A percentile compares a stretch with the other conserved stretches of the same genome.
These are phyloP conservation scores for Rhodotorula glutinis DNA, from an alignment of 1,284 basidiomycete genomes.

Conservation along the genomic window DNA sequence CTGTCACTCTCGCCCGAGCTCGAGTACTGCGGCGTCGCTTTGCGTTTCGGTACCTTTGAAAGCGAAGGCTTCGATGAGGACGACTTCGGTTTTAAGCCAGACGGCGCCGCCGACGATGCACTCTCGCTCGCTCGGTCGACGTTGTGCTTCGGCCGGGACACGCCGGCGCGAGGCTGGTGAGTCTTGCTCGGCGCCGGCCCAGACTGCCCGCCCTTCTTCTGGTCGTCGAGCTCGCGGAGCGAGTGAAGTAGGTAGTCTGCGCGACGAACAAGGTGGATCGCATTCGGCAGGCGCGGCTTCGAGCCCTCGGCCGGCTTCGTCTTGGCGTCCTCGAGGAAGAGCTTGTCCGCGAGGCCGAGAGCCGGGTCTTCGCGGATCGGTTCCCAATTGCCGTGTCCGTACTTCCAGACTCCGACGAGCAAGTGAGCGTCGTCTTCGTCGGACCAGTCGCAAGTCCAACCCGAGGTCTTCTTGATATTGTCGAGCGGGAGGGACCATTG, in stretches of 20 bases:
- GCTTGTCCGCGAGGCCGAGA: conserved; percentile 82
- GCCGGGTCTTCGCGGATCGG: conserved; percentile 82
- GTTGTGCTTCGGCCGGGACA: conserved; percentile 19
- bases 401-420: conserved; percentile 84
- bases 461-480: conserved; percentile 85
- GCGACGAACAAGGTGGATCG: conserved; percentile 93
- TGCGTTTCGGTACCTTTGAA: conserved; percentile 34
- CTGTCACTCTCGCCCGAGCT: conserved; percentile 19
- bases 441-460: conserved; percentile 94
- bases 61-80: background rate
- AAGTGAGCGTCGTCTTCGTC: conserved; percentile 89
- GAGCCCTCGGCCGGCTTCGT: conserved; percentile 65
- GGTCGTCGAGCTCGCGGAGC: conserved; percentile 58
- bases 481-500: conserved; percentile 85
- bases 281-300: conserved; percentile 77
- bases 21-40: conserved; percentile 43
- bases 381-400: conserved; percentile 98
- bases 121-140: conserved; percentile 6
- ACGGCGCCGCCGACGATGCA: conserved; percentile 4
- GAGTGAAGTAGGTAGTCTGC: conserved; percentile 90
- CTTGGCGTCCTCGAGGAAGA: conserved; percentile 96
- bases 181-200: conserved; percentile 11
- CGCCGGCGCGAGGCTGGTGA: conserved; percentile 11
- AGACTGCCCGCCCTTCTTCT: conserved; percentile 2
- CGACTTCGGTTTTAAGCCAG: background rate